These are phyloP conservation scores for Blastomyces percursus DNA, from an alignment of 2,329 filamentous ascomycete genomes.

Conservation along the genomic window DNA sequence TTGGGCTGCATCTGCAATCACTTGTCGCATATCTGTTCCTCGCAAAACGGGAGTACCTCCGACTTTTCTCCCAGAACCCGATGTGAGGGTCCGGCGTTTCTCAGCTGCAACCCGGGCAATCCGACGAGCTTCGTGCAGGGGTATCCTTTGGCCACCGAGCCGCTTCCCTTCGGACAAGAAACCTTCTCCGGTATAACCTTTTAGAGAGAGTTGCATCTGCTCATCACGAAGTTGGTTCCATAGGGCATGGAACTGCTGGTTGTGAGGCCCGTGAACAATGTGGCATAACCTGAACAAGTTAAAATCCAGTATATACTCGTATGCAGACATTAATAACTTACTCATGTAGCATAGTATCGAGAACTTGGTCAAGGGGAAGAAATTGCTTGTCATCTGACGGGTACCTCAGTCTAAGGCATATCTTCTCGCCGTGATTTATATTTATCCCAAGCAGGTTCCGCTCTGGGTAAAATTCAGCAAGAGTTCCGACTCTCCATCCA, in stretches of 20 bases:
- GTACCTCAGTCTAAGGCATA: conserved; percentile 72
- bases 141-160: conserved; percentile 57
- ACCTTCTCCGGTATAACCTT: conserved; percentile 83
- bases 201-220: conserved; percentile 60
- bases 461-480: conserved; percentile 80
- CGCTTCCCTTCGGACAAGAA: conserved; percentile 67
- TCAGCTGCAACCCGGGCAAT: conserved; percentile 65
- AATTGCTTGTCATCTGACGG: conserved; percentile 65
- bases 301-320: conserved; percentile 11
- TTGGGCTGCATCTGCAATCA: conserved; percentile 62
- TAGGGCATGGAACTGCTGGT: conserved; percentile 68
- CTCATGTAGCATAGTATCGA: conserved; percentile 92
- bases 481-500: conserved; percentile 63
- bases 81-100: conserved; percentile 48
- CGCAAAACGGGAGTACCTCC: conserved; percentile 51
- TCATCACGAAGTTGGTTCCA: conserved; percentile 88
- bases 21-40: conserved; percentile 57
- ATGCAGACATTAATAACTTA: conserved; percentile 21
- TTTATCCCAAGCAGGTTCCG: conserved; percentile 71
- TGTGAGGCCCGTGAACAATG: conserved; percentile 72
- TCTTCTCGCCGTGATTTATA: conserved; percentile 62
- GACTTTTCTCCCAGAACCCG: conserved; percentile 59
- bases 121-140: conserved; percentile 61
- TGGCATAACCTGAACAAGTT: conserved; percentile 53
- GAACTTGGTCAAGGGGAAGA: conserved; percentile 63